Evolutionary conservation across 2,329 filamentous ascomycete genomes (phyloP).

Genomic region (Hypomyces rosellus): DNA sequence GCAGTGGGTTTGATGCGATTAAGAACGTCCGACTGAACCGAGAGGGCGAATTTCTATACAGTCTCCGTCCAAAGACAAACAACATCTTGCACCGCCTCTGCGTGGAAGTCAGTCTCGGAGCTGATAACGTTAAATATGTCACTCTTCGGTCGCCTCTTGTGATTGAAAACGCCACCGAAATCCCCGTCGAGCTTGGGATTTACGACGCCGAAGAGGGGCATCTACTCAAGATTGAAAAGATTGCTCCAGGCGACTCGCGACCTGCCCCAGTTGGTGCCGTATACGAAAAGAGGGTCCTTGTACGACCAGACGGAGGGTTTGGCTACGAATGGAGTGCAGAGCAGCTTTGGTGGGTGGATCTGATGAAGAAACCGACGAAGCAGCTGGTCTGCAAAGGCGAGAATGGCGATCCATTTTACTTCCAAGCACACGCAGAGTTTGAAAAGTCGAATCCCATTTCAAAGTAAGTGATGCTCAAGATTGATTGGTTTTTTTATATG

Average conservation of each 20-base stretch:
- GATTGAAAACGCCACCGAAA: conserved; percentile 94
- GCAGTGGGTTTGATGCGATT: conserved; percentile 87
- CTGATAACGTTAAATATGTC: conserved; percentile 96
- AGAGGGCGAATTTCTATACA: conserved; percentile 91
- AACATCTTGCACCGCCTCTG: conserved; percentile 81
- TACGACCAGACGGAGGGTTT: conserved; percentile 91
- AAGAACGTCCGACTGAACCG: conserved; percentile 83
- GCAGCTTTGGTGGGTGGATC: conserved; percentile 84
- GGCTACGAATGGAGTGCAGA: conserved; percentile 94
- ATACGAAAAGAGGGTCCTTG: conserved; percentile 78
- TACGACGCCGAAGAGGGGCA: conserved; percentile 83
- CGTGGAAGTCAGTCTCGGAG: conserved; percentile 84
- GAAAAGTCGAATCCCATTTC: conserved; percentile 79
- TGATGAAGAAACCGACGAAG: conserved; percentile 75
- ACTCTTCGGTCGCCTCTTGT: conserved; percentile 87
- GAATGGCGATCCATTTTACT: conserved; percentile 86
- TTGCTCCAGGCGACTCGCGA: conserved; percentile 81
- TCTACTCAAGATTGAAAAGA: conserved; percentile 95
- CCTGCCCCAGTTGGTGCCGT: conserved; percentile 90
- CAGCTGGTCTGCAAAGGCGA: conserved; percentile 88
- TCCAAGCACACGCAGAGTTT: conserved; percentile 84
- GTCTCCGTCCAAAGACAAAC: conserved; percentile 79
- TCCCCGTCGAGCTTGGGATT: conserved; percentile 87
- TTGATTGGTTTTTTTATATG: background rate
- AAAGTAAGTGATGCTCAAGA: conserved; percentile 40